Evolutionary conservation across 306 rosid genomes (phyloP), one percentile per base, ranked within the genome.

Genomic region (Cucumis melo): DNA sequence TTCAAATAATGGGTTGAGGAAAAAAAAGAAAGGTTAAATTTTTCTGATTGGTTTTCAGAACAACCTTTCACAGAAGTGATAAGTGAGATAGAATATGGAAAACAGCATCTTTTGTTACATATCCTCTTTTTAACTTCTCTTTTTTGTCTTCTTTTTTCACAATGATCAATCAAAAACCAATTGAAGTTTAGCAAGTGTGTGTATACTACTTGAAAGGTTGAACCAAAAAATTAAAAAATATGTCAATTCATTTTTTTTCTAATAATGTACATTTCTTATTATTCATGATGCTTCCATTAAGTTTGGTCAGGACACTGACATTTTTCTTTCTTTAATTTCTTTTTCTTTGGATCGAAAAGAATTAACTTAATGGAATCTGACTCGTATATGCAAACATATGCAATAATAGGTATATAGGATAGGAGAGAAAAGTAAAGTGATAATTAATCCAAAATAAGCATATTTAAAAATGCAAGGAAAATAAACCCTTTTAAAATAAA

Each of bases 251-350:
- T 16, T 0, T 48, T 48, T 46, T 46, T 24, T 17, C 34, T 15
- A 20, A 14, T 36, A 38, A 65, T 38, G 51, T 38, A 71, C 6
- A 71, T 14, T 71, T 44, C 75, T 12, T 48, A 10, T 20, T 21
- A 16, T 44, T 24, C 21, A 24, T 46, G 58, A 44, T 46, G 58
- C 14, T 71, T 71, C 59, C 6, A 44, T 46, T 44, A 46, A 68
- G 56, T 68, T 68, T 20, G 75, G 75, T 68, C 75, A 68, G 36
- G 75, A 68, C 55, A 68, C 20, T 68, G 75, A 68, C 75, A 44
- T 68, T 68, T 42, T 38, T 19, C n/a, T 19, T 27, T 60, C 8
- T 51, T 51, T 51, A 51, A 14, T 24, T 24, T 14, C 6, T 27
- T 27, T 24, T 10, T 61, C 23, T 66, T 19, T 4, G 6, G 39